Conservation (phyloP, 352 stramenopile species). For the Phytophthora cryptogea region DNA sequence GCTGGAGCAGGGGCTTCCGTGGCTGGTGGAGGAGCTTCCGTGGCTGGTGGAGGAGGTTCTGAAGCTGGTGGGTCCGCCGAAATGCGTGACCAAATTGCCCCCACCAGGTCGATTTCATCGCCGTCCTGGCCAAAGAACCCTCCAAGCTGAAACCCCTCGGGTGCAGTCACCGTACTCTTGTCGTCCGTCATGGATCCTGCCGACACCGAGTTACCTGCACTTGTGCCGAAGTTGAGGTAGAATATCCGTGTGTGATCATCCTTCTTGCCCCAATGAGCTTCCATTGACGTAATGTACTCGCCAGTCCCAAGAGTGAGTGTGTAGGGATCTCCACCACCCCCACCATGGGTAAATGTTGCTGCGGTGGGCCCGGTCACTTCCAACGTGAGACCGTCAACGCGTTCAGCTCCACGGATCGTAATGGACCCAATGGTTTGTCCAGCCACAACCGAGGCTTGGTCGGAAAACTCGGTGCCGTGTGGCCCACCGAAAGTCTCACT, state of each 20-base stretch:
- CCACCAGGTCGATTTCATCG: constrained; percentile 7
- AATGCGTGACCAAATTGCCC: constrained; percentile 4
- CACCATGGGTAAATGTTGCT: constrained; percentile 13
- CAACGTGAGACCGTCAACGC: constrained; percentile 12
- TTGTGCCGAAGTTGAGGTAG: constrained; percentile 13
- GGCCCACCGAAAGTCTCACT: constrained; percentile 25
- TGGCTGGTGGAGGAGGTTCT: neutral
- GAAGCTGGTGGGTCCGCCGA: neutral
- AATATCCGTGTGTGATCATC: constrained; percentile 10
- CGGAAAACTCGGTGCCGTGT: constrained; percentile 14
- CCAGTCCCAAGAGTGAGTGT: constrained; percentile 4
- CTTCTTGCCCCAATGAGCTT: constrained; percentile 12
- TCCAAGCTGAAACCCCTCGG: constrained; percentile 4
- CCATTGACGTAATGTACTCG: constrained; percentile 15
- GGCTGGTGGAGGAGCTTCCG: neutral
- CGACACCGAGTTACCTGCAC: constrained; percentile 8
- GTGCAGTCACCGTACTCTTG: constrained; percentile 4
- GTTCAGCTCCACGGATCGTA: constrained; percentile 4
- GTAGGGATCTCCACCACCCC: constrained; percentile 2
- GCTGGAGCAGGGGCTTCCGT: neutral
- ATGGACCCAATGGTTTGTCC: constrained; percentile 6
- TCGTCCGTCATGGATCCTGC: constrained; percentile 2
- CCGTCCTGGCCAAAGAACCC: constrained; percentile 6
- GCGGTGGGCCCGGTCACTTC: too few species aligned
- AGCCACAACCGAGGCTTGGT: constrained; percentile 3